A percentile compares a stretch with the other conserved stretches of the same genome.
phyloP scores from a whole-genome alignment of 495 filamentous ascomycete species.

The Aspergillus avenaceus region DNA sequence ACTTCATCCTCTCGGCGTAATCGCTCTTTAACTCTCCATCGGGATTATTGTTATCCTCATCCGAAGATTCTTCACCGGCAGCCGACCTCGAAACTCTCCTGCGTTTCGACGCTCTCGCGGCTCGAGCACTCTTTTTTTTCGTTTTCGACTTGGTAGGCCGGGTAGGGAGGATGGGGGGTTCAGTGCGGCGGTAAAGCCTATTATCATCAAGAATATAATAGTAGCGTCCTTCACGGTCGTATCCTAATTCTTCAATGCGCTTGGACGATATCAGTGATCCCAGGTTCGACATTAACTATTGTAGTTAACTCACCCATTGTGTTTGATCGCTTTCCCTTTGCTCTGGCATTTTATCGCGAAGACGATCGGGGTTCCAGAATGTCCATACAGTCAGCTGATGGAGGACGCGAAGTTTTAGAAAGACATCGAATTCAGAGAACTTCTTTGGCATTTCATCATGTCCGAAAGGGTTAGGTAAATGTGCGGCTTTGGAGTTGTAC shows the following conservation, averaged over 20 bases:
- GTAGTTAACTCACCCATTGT: constrained; percentile 79
- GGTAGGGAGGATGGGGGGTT: constrained; percentile 56
- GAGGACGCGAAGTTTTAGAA: constrained; percentile 81
- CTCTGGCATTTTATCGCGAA: constrained; percentile 83
- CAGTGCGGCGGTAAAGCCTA: constrained; percentile 79
- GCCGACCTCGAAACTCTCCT: constrained; percentile 54
- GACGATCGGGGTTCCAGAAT: constrained; percentile 75
- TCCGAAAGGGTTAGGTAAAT: constrained; percentile 78
- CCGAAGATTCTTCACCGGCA: constrained; percentile 49
- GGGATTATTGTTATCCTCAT: constrained; percentile 45
- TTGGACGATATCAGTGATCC: constrained; percentile 28
- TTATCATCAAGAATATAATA: constrained; percentile 95
- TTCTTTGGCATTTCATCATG: constrained; percentile 65
- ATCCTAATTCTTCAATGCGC: constrained; percentile 91
- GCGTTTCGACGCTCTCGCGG: constrained; percentile 67
- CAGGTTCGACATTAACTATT: no score
- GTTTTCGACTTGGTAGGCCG: constrained; percentile 65
- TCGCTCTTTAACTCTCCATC: constrained; percentile 34
- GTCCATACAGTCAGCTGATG: constrained; percentile 91
- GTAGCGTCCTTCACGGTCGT: constrained; percentile 75
- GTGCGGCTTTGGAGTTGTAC: constrained; percentile 76
- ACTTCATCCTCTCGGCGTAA: constrained; percentile 61
- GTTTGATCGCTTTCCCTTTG: constrained; percentile 76
- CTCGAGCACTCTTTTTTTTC: constrained; percentile 69
- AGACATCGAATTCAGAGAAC: constrained; percentile 78